Conservation (phyloP, 192 early-diverging fungal genomes). For the Entomortierella parvispora region DNA sequence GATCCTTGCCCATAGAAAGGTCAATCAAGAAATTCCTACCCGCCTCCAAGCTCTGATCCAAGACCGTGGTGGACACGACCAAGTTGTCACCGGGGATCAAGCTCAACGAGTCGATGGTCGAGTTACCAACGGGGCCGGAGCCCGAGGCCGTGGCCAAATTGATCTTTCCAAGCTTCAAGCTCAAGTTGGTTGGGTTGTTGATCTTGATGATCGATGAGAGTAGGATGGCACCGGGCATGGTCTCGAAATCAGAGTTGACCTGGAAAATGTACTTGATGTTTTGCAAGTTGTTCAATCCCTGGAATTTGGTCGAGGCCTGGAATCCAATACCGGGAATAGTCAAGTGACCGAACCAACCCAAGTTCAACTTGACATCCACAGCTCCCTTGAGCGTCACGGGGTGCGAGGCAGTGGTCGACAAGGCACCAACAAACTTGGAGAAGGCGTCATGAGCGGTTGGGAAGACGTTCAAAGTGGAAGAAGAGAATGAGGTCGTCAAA, state of each 20-base stretch:
- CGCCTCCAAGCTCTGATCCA: neutral
- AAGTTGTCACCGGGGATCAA: slow-evolving; percentile 18
- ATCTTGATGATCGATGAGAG: slow-evolving; percentile 13
- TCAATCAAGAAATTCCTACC: neutral
- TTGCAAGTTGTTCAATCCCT: slow-evolving; percentile 9
- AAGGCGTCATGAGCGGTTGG: neutral
- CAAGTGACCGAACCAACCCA: slow-evolving; percentile 11
- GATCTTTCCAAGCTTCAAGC: slow-evolving; percentile 11
- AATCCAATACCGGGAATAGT: slow-evolving; percentile 14
- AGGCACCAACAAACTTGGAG: neutral
- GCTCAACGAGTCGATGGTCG: slow-evolving; percentile 12
- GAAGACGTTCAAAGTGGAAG: slow-evolving; percentile 9
- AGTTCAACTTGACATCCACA: slow-evolving; percentile 20
- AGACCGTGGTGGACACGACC: slow-evolving; percentile 3
- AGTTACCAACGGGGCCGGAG: neutral
- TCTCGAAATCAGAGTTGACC: neutral
- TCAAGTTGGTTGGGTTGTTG: slow-evolving; percentile 14
- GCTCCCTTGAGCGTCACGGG: slow-evolving; percentile 13
- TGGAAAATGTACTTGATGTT: slow-evolving; percentile 5
- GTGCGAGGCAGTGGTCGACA: neutral
- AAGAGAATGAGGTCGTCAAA: slow-evolving; percentile 9
- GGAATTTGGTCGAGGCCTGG: slow-evolving; percentile 19
- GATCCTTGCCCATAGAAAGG: neutral
- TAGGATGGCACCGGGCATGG: neutral
- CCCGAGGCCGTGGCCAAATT: slow-evolving; percentile 4